Conservation (phyloP, 1,139 yeast genomes). For the Diutina mesorugosa region DNA sequence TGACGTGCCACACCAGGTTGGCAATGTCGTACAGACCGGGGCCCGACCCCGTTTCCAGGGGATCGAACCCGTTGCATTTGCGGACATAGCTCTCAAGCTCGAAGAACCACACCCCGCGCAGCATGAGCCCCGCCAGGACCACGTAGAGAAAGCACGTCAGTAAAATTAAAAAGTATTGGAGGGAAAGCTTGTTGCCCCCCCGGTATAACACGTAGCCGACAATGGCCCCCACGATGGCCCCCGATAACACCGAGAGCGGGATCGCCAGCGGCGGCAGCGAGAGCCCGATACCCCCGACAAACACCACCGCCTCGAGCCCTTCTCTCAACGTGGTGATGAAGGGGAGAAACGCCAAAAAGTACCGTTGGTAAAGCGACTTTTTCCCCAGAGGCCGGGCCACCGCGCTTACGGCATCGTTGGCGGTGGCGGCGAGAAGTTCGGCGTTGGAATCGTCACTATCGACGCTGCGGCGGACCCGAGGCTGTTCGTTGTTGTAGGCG, state of each 20-base stretch:
- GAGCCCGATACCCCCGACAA: constrained; percentile 32
- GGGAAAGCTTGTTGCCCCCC: constrained; percentile 10
- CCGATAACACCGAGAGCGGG: constrained; percentile 8
- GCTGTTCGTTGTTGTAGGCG: not conserved
- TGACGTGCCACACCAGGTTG: constrained; percentile 10
- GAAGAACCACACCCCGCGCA: constrained; percentile 10
- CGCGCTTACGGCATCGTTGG: not conserved
- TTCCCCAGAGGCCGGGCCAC: not conserved
- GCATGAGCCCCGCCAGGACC: constrained; percentile 10
- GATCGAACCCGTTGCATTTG: constrained; percentile 9
- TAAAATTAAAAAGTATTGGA: constrained; percentile 10
- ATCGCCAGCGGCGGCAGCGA: constrained; percentile 8
- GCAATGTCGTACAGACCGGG: constrained; percentile 10
- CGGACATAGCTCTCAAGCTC: constrained; percentile 9
- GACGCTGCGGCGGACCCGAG: not conserved
- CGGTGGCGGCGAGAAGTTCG: not conserved
- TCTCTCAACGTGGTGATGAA: constrained; percentile 33
- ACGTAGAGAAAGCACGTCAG: constrained; percentile 9
- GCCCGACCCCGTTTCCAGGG: constrained; percentile 9
- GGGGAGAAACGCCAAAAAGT: constrained; percentile 14
- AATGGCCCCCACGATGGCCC: constrained; percentile 7
- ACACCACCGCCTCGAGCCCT: constrained; percentile 36
- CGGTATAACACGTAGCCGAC: constrained; percentile 8
- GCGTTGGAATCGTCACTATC: not conserved
- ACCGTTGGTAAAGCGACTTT: constrained; percentile 3